phyloP scores from a whole-genome alignment of 169 alveolate species.

The Plasmodium gaboni region DNA sequence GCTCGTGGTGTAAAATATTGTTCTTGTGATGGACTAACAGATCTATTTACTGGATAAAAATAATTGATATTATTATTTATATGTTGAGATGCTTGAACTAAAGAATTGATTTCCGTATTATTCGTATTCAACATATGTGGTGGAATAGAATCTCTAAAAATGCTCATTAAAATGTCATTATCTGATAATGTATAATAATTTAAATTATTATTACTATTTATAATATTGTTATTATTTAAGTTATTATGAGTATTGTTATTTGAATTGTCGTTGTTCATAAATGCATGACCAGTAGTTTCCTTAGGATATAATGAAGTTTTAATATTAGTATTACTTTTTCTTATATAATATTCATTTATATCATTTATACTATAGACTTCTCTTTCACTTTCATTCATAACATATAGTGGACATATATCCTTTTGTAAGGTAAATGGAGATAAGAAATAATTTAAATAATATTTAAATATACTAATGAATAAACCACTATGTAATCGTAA shows the following conservation, averaged over 20 bases:
- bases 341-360: constrained; percentile 20
- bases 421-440: constrained; percentile 41
- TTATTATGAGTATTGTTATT: neutral
- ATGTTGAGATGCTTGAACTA: neutral
- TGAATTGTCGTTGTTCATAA: neutral
- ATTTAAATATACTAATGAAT: constrained; percentile 62
- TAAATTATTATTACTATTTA: neutral
- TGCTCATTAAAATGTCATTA: neutral
- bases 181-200: neutral
- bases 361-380: constrained; percentile 47
- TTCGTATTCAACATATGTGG: neutral
- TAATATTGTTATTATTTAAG: neutral
- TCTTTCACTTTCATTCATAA: constrained; percentile 25
- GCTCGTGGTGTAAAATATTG: neutral
- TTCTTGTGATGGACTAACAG: neutral
- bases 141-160: neutral
- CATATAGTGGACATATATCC: constrained; percentile 59
- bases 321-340: neutral
- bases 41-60: neutral
- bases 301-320: neutral
- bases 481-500: constrained; percentile 69
- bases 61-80: neutral
- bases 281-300: neutral
- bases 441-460: constrained; percentile 51
- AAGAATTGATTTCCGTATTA: neutral